Conservation (phyloP, 805 yeast species). For the Starmerella floris region DNA sequence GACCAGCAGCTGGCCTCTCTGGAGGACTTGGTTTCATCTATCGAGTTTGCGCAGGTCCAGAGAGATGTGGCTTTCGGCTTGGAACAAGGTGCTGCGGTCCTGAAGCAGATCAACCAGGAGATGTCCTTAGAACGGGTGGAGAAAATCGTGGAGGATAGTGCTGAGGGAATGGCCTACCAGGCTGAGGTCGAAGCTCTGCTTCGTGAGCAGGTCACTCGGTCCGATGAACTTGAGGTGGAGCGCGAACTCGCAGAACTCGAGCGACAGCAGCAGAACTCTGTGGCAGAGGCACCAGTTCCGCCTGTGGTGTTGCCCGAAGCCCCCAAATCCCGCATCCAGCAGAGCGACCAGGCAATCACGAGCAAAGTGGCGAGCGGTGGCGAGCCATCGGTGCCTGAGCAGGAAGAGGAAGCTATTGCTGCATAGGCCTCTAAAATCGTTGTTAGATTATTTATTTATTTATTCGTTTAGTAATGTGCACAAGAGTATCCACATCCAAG, state of each 20-base stretch:
- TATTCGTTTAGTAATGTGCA: no score
- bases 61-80: conserved; percentile 71
- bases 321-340: no score
- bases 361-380: no score
- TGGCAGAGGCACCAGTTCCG: no score
- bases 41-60: conserved; percentile 83
- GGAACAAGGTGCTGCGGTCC: conserved; percentile 63
- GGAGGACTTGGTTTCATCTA: conserved; percentile 48
- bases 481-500: no score
- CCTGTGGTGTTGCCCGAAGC: no score
- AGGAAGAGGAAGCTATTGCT: no score
- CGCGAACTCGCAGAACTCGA: conserved; percentile 19
- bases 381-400: no score
- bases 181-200: conserved; percentile 35
- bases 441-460: no score
- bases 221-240: conserved; percentile 28
- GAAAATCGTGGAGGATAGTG: conserved; percentile 65
- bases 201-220: conserved; percentile 27
- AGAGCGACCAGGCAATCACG: no score
- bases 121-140: conserved; percentile 71
- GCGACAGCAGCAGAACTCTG: no score
- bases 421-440: no score
- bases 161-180: conserved; percentile 69
- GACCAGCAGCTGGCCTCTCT: conserved; percentile 65
- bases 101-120: conserved; percentile 64